Percentiles rank a stretch among this genome's conserved stretches.
Evolutionary conservation across 495 filamentous ascomycete genomes (phyloP).

Genomic region (Friedmanniomyces simplex): DNA sequence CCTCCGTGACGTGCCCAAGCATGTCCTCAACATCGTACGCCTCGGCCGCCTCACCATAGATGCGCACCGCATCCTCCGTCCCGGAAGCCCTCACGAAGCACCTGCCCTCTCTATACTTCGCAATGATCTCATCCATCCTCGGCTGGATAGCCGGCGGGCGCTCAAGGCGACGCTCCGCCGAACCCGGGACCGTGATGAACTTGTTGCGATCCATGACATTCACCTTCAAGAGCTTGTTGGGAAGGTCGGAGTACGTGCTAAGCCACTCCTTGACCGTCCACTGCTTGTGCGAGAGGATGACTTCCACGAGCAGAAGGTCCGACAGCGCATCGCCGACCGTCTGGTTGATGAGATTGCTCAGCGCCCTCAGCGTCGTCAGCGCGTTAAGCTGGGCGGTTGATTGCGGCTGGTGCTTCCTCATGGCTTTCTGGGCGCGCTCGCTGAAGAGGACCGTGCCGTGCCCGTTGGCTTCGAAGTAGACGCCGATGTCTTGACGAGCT

Average conservation of each 20-base stretch:
- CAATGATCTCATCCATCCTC: conserved; percentile 75
- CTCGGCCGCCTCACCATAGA: conserved; percentile 85
- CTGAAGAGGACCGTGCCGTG: conserved; percentile 97
- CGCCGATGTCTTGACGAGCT: conserved; percentile 79
- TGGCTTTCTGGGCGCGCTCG: conserved; percentile 62
- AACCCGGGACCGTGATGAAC: conserved; percentile 62
- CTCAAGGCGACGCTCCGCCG: conserved; percentile 81
- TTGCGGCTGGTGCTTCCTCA: conserved; percentile 68
- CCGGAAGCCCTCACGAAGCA: conserved; percentile 87
- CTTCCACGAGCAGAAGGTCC: conserved; percentile 91
- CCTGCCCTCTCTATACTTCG: conserved; percentile 81
- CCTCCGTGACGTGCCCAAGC: conserved; percentile 45
- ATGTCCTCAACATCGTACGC: conserved; percentile 39
- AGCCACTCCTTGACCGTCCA: conserved; percentile 91
- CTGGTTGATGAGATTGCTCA: conserved; percentile 90
- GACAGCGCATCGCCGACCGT: conserved; percentile 93
- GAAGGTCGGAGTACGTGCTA: conserved; percentile 86
- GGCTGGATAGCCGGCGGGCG: conserved; percentile 67
- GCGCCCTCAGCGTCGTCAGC: conserved; percentile 67
- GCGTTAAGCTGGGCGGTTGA: conserved; percentile 83
- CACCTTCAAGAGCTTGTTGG: conserved; percentile 86
- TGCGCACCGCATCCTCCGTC: conserved; percentile 90
- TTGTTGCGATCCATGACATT: conserved; percentile 77
- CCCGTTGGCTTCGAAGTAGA: conserved; percentile 98
- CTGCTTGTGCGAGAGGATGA: conserved; percentile 87